Percentiles rank a stretch among this genome's conserved stretches.
phyloP scores from a whole-genome alignment of 164 flowering plant species.

The Sedum album region DNA sequence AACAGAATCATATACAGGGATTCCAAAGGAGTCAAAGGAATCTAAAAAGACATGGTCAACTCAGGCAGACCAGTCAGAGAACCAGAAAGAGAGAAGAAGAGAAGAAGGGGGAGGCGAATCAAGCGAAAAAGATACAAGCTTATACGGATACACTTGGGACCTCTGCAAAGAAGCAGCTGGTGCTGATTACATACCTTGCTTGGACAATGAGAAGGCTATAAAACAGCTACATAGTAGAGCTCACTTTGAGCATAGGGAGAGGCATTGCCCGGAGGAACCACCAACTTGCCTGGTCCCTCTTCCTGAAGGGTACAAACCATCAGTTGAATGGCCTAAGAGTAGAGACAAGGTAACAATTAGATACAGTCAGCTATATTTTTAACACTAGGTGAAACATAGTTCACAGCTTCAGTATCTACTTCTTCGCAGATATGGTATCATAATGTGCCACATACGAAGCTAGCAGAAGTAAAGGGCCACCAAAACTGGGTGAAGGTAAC shows the following conservation, averaged over 20 bases:
- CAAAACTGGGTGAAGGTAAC: constrained; percentile 92
- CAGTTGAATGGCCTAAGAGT: constrained; percentile 75
- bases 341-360: constrained; percentile 62
- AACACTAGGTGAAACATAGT: too few species aligned
- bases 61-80: constrained; percentile 61
- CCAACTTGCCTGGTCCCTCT: constrained; percentile 71
- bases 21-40: constrained; percentile 56
- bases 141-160: constrained; percentile 57
- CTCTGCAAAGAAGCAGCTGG: constrained; percentile 72
- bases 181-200: constrained; percentile 82
- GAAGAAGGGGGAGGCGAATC: constrained; percentile 15
- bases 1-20: constrained; percentile 35
- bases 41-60: constrained; percentile 66
- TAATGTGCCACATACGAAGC: constrained; percentile 75
- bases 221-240: constrained; percentile 28
- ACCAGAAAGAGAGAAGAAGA: constrained; percentile 57
- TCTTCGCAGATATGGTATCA: constrained; percentile 77
- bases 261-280: constrained; percentile 80
- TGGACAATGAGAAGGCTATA: constrained; percentile 73
- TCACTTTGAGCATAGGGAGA: constrained; percentile 81
- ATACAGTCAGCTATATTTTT: not conserved
- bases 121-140: constrained; percentile 15
- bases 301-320: constrained; percentile 55
- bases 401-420: too few species aligned
- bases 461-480: constrained; percentile 83